Base-by-base conservation (phyloP, 768 basidiomycete genomes). In the Dentipellis fragilis region DNA sequence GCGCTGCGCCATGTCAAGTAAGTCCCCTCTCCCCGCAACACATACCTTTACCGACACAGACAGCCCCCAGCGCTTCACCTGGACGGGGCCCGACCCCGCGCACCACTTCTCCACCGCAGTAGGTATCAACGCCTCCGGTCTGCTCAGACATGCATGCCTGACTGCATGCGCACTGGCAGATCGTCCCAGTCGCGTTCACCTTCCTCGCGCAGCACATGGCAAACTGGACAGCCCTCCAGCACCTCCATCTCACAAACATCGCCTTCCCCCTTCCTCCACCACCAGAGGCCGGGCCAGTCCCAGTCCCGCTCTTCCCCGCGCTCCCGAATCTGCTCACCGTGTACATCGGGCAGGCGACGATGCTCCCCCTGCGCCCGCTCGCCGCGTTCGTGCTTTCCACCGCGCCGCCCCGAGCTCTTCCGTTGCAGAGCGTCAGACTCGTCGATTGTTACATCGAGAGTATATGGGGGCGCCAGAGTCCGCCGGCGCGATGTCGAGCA, bases 101-200 rank as follows among this genome's bases (percentile, higher is more conserved):
- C 80, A 84, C 56, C 78, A 83, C 59, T 80, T 82, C 61, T 81
- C 81, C 1, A 79, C 71, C n/a, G 80, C 81, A 34, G 83, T 83
- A 62, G 60, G 78, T 72, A 29, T 49, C n/a, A 23, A n/a, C 9
- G 4, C 8, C 5, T 14, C 45, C n/a, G 17, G 8, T 1, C 38
- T 10, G 12, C 2, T 23, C n/a, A 19, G 29, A 10, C 19, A 4
- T 10, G 21, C 11, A 1, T 4, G n/a, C 29, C 48, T 39, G 39
- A 23, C 46, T 19, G 16, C 37, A 36, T 50, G 22, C 49, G 11
- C 39, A 23, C 16, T 11, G 46, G 39, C 56, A 79, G 75, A 78
- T 79, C 52, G 76, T 79, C 4, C 69, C 76, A 1, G 57, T 60
- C 16, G 76, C 73, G 16, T 63, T 73, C 4, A 57, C 61, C 34